Conservation (phyloP, 805 yeast genomes). For the Candida oleophila region DNA sequence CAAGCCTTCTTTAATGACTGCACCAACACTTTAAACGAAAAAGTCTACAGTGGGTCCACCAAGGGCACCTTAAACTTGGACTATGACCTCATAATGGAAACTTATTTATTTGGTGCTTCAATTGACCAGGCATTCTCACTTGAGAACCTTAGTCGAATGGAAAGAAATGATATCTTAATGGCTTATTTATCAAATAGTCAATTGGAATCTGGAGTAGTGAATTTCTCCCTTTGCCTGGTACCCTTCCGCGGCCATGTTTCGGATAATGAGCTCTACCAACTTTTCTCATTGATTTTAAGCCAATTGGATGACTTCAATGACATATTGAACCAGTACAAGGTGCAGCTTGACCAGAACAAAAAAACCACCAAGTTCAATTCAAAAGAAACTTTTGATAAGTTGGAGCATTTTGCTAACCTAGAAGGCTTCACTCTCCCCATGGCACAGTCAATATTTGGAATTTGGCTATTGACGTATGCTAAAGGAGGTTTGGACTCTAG, state of each 20-base stretch:
- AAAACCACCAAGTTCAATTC: conserved; percentile 8
- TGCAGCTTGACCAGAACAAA: neutral
- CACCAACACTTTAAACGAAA: conserved; percentile 1
- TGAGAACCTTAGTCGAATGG: neutral
- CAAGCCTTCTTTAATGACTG: conserved; percentile 3
- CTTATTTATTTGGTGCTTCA: conserved; percentile 18
- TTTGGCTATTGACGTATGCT: conserved; percentile 21
- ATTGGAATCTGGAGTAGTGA: conserved; percentile 18
- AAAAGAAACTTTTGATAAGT: conserved; percentile 16
- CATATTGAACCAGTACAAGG: conserved; percentile 1
- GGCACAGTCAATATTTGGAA: conserved; percentile 26
- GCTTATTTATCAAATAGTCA: conserved; percentile 14
- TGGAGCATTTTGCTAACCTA: conserved; percentile 14
- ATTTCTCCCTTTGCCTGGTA: conserved; percentile 6
- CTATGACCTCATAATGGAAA: conserved; percentile 19
- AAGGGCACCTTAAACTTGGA: conserved; percentile 8
- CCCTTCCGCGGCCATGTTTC: neutral
- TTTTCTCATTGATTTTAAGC: neutral
- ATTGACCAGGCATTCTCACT: conserved; percentile 11
- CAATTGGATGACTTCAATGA: conserved; percentile 6
- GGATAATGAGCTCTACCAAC: neutral
- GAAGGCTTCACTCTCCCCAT: conserved; percentile 18
- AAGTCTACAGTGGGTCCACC: conserved; percentile 5
- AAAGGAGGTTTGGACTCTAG: conserved; percentile 13
- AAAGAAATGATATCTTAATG: conserved; percentile 9